Evolutionary conservation across 805 yeast species (phyloP).

Genomic region (Myxozyma sirexii): DNA sequence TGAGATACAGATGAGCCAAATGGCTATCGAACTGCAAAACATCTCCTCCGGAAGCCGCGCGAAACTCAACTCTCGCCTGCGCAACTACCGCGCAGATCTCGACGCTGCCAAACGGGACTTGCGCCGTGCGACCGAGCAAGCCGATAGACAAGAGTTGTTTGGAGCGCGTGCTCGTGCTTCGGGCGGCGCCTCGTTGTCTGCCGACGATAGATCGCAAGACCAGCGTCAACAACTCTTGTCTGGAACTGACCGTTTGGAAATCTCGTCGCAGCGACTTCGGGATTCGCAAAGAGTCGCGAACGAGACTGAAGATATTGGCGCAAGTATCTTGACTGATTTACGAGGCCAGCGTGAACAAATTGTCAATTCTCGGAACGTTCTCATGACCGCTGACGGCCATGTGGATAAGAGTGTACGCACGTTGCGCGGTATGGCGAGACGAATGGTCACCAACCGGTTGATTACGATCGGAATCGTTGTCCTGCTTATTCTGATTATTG

Average conservation of each 20-base stretch:
- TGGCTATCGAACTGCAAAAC: conserved; percentile 82
- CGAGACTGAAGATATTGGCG: conserved; percentile 91
- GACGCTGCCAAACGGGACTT: conserved; percentile 56
- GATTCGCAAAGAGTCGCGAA: conserved; percentile 89
- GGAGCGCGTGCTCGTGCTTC: conserved; percentile 53
- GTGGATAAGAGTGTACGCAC: conserved; percentile 89
- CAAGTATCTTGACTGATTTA: conserved; percentile 82
- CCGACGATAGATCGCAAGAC: conserved; percentile 50
- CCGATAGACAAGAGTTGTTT: conserved; percentile 72
- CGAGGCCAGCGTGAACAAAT: conserved; percentile 94
- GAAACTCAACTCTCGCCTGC: conserved; percentile 69
- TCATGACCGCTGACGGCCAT: conserved; percentile 87
- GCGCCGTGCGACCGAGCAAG: conserved; percentile 63
- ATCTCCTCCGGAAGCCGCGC: conserved; percentile 77
- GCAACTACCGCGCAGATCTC: conserved; percentile 65
- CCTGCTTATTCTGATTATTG: conserved; percentile 28
- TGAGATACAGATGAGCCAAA: conserved; percentile 67
- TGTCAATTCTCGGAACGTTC: conserved; percentile 70
- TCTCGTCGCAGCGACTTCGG: conserved; percentile 77
- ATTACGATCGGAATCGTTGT: conserved; percentile 32
- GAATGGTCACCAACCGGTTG: conserved; percentile 34
- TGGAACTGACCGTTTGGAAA: conserved; percentile 77
- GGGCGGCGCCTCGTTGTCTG: conserved; percentile 35
- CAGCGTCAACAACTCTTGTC: conserved; percentile 82
- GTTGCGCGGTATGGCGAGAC: conserved; percentile 83